phyloP scores from a whole-genome alignment of 305 asterid species.

The Fraxinus platypoda region DNA sequence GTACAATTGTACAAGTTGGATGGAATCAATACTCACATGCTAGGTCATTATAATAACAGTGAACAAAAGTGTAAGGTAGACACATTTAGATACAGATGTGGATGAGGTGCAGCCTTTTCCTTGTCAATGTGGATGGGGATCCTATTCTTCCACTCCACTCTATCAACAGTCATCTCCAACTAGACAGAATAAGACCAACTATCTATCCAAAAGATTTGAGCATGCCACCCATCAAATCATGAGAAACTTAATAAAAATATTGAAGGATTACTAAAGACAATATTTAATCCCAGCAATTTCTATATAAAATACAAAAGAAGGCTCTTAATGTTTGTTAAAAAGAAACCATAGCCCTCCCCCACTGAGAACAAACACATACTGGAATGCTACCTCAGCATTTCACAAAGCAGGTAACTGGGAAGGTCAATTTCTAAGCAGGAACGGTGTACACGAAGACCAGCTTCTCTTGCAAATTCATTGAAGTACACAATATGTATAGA shows the following conservation, averaged over 20 bases:
- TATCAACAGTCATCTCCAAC: background rate
- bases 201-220: background rate
- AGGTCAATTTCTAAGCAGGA: background rate
- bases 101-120: background rate
- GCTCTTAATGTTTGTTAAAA: background rate
- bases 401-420: background rate
- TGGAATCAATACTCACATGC: background rate
- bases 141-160: background rate
- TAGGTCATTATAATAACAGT: background rate
- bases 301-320: background rate
- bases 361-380: background rate
- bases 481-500: background rate
- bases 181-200: background rate
- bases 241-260: background rate
- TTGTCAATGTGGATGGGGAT: background rate
- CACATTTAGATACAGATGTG: background rate
- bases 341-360: background rate
- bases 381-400: background rate
- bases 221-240: background rate
- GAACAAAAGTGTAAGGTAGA: background rate
- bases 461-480: background rate
- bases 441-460: background rate
- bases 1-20: background rate
- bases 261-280: background rate
- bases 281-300: background rate